Percentiles rank a stretch among this genome's conserved stretches.
Conservation (phyloP, 208 protist genomes). For the Trypanosoma avium region DNA sequence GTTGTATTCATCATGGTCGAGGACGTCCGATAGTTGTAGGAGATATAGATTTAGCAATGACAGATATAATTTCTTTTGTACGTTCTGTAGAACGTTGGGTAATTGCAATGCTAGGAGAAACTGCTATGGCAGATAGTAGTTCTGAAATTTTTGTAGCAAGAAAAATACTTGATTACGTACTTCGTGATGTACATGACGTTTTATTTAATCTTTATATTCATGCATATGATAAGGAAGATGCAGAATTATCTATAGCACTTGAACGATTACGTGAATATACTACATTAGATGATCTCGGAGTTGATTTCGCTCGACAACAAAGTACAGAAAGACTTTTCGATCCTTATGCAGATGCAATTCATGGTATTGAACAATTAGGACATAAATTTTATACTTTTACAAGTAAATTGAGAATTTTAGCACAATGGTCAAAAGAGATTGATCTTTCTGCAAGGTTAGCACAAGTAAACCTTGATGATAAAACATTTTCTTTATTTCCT, state of each 20-base stretch:
- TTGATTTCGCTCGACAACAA: conserved; percentile 63
- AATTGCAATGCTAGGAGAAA: conserved; percentile 41
- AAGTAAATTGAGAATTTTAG: conserved; percentile 58
- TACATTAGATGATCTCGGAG: conserved; percentile 82
- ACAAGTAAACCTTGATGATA: conserved; percentile 39
- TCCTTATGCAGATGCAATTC: conserved; percentile 80
- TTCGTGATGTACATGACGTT: conserved; percentile 49
- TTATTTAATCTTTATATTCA: conserved; percentile 74
- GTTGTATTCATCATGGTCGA: conserved; percentile 63
- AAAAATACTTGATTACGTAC: conserved; percentile 66
- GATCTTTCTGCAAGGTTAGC: conserved; percentile 69
- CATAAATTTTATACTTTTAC: conserved; percentile 42
- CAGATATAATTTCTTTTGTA: conserved; percentile 71
- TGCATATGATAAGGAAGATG: conserved; percentile 55
- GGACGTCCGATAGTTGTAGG: conserved; percentile 43
- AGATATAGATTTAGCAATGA: conserved; percentile 69
- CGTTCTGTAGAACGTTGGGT: conserved; percentile 68
- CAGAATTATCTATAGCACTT: conserved; percentile 34
- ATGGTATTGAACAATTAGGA: conserved; percentile 65
- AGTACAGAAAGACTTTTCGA: conserved; percentile 69
- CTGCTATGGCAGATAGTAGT: conserved; percentile 15
- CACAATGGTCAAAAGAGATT: conserved; percentile 81
- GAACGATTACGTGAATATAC: conserved; percentile 45
- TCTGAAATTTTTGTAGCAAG: conserved; percentile 53
- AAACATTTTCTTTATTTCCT: conserved; percentile 5